A percentile compares a stretch with the other conserved stretches of the same genome.
These are phyloP conservation scores for Populus trichocarpa DNA, from an alignment of 441 rosid genomes.

Conservation along the genomic window DNA sequence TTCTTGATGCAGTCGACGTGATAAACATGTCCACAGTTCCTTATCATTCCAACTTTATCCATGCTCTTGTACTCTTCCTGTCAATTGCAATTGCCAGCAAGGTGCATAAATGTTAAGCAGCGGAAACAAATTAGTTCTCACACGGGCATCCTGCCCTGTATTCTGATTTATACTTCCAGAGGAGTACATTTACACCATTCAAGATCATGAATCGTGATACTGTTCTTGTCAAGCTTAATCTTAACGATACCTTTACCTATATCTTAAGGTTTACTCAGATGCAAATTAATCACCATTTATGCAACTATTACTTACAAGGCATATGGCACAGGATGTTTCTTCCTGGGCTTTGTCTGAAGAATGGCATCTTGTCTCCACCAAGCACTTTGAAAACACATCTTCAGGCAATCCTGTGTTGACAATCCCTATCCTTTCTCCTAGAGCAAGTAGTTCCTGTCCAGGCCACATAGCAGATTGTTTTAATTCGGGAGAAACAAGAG, in stretches of 20 bases:
- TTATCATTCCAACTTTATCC: conserved; percentile 53
- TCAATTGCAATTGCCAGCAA: neutral
- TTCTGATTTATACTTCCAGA: neutral
- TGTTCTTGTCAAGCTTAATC: neutral
- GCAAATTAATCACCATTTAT: neutral
- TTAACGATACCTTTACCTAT: neutral
- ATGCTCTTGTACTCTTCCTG: conserved; percentile 70
- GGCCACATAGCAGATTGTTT: neutral
- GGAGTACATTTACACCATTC: neutral
- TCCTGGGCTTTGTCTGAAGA: conserved; percentile 40
- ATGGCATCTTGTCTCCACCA: conserved; percentile 38
- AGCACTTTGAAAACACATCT: conserved; percentile 43
- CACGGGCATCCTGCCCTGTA: neutral
- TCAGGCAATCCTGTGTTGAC: conserved; percentile 74
- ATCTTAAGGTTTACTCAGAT: neutral
- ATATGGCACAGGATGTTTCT: conserved; percentile 54
- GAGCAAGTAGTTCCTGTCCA: conserved; percentile 71
- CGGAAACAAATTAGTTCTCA: neutral
- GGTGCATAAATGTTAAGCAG: neutral
- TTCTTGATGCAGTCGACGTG: conserved; percentile 67
- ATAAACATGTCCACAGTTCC: conserved; percentile 62
- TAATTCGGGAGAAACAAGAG: neutral
- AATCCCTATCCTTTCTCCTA: conserved; percentile 80
- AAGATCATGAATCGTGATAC: neutral
- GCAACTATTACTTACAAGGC: conserved; percentile 56